phyloP scores from a whole-genome alignment of 2,329 filamentous ascomycete genomes.

The Pleoardoris graminearum region DNA sequence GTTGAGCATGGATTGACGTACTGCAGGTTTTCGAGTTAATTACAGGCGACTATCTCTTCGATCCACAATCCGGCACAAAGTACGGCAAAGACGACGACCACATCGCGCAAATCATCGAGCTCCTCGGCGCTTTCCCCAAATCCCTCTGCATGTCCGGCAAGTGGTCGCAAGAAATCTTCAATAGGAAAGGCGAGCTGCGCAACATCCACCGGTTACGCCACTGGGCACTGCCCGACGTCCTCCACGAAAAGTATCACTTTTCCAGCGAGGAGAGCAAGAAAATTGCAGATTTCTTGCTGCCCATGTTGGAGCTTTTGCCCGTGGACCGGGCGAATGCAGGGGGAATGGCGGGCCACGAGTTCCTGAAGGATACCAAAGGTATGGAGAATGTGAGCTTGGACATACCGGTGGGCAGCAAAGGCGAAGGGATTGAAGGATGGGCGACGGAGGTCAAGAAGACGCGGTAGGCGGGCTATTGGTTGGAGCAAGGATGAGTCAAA shows the following conservation, averaged over 20 bases:
- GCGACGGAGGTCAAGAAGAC: slow-evolving; percentile 76
- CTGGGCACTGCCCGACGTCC: slow-evolving; percentile 91
- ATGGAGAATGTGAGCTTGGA: slow-evolving; percentile 82
- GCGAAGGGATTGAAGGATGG: slow-evolving; percentile 95
- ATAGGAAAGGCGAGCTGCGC: slow-evolving; percentile 91
- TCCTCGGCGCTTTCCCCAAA: slow-evolving; percentile 91
- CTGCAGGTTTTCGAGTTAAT: slow-evolving; percentile 91
- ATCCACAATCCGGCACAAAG: slow-evolving; percentile 96
- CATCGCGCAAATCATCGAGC: slow-evolving; percentile 97
- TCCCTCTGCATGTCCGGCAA: slow-evolving; percentile 89
- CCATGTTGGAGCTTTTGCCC: slow-evolving; percentile 88
- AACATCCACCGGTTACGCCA: slow-evolving; percentile 96
- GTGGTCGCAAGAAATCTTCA: slow-evolving; percentile 99
- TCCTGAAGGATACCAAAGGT: slow-evolving; percentile 81
- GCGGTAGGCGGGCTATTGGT: slow-evolving; percentile 25
- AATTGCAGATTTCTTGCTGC: slow-evolving; percentile 80
- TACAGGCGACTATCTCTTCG: slow-evolving; percentile 97
- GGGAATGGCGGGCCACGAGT: slow-evolving; percentile 85
- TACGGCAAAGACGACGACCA: slow-evolving; percentile 99
- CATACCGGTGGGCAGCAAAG: slow-evolving; percentile 76
- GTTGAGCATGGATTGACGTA: slow-evolving; percentile 14
- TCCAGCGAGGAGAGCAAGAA: slow-evolving; percentile 76
- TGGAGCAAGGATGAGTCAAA: background rate
- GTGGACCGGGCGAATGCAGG: slow-evolving; percentile 92
- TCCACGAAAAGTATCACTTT: slow-evolving; percentile 97